Conservation (phyloP, 306 rosid species). For the Quercus glauca region DNA sequence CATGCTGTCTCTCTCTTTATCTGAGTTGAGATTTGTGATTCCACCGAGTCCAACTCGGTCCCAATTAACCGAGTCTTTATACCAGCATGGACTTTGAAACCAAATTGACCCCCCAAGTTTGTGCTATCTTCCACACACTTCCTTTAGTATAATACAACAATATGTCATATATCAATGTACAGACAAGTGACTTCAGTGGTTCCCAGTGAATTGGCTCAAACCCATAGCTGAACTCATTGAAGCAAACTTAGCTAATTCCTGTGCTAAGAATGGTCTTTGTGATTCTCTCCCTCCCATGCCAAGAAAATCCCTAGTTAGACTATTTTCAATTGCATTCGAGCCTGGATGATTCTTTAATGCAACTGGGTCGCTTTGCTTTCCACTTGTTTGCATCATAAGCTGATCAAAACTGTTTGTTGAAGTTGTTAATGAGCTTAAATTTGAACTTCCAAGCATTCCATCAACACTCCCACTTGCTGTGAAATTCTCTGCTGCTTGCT, state of each 20-base stretch:
- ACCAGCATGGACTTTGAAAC: background rate
- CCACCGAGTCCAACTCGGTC: constrained; percentile 12
- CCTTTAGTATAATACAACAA: background rate
- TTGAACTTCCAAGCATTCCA: constrained; percentile 3
- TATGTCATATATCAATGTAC: background rate
- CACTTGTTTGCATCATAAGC: constrained; percentile 32
- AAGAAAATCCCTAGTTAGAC: constrained; percentile 77
- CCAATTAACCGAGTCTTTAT: background rate
- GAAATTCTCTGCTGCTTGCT: constrained; percentile 11
- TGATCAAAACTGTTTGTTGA: constrained; percentile 46
- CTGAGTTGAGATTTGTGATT: background rate
- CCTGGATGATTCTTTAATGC: constrained; percentile 26
- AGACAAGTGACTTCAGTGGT: constrained; percentile 35
- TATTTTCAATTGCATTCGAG: constrained; percentile 33
- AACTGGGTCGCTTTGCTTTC: constrained; percentile 27
- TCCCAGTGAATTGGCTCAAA: constrained; percentile 59
- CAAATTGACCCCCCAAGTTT: constrained; percentile 6
- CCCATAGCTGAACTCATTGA: constrained; percentile 55
- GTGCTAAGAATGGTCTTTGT: constrained; percentile 38
- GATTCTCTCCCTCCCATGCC: constrained; percentile 58
- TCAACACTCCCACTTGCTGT: constrained; percentile 14
- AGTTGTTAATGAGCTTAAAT: constrained; percentile 25
- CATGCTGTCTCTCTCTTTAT: background rate
- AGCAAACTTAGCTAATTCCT: constrained; percentile 64
- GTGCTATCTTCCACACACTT: background rate